Conservation (phyloP, 2,329 filamentous ascomycete species). For the Karstenula rhodostoma region DNA sequence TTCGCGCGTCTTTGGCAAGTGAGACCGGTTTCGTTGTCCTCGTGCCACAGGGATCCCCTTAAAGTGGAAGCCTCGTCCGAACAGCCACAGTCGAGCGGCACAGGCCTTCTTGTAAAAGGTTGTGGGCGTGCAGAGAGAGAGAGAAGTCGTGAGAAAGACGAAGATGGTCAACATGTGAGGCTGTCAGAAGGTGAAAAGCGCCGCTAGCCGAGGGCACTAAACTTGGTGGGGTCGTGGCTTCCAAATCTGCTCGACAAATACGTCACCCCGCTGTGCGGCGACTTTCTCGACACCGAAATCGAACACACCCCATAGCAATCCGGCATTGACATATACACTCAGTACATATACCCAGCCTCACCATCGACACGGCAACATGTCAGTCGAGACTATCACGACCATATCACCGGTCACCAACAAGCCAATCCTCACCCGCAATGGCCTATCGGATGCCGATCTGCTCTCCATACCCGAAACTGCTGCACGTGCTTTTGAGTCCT, state of each 20-base stretch:
- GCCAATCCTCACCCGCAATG: slow-evolving; percentile 80
- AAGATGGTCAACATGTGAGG: not conserved
- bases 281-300: slow-evolving; percentile 23
- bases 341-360: slow-evolving; percentile 26
- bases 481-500: slow-evolving; percentile 77
- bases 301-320: slow-evolving; percentile 17
- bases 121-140: not conserved
- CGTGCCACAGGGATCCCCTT: not conserved
- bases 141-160: not conserved
- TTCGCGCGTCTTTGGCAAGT: not conserved
- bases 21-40: not conserved
- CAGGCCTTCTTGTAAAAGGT: not conserved
- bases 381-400: slow-evolving; percentile 70
- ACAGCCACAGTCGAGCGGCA: not conserved
- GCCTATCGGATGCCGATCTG: slow-evolving; percentile 74
- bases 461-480: slow-evolving; percentile 75
- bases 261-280: slow-evolving; percentile 23
- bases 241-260: slow-evolving; percentile 7
- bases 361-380: slow-evolving; percentile 50
- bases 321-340: slow-evolving; percentile 27
- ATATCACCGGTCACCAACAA: slow-evolving; percentile 92
- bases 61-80: not conserved
- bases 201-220: not conserved
- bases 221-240: slow-evolving; percentile 7
- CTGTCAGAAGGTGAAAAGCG: not conserved